These are phyloP conservation scores for Poronia punctata DNA, from an alignment of 495 filamentous ascomycete species.

Conservation along the genomic window DNA sequence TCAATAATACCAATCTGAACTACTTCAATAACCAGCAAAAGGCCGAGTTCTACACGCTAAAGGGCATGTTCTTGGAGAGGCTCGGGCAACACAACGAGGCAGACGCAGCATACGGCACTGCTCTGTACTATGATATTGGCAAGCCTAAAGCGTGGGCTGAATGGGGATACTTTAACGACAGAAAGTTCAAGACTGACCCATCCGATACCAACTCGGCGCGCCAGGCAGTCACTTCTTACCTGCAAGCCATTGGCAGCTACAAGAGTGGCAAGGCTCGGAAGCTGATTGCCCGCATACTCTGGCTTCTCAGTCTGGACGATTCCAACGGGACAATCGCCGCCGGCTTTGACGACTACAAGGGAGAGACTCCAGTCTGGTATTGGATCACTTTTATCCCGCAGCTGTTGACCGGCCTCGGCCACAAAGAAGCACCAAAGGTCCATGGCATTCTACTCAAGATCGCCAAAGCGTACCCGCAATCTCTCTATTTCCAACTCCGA, in stretches of 20 bases:
- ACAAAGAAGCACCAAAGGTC: conserved; percentile 83
- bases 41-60: conserved; percentile 97
- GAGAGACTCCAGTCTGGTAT: conserved; percentile 94
- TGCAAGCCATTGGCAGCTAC: conserved; percentile 91
- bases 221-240: conserved; percentile 89
- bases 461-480: conserved; percentile 89
- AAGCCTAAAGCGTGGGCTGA: conserved; percentile 98
- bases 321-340: conserved; percentile 68
- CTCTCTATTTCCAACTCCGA: conserved; percentile 87
- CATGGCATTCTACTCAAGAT: conserved; percentile 82
- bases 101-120: conserved; percentile 87
- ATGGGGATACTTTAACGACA: conserved; percentile 97
- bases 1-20: conserved; percentile 98
- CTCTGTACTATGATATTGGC: conserved; percentile 89
- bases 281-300: conserved; percentile 87
- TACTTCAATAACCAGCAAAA: conserved; percentile 96
- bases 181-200: conserved; percentile 84
- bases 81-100: conserved; percentile 81
- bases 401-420: conserved; percentile 77
- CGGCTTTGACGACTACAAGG: conserved; percentile 89
- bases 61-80: conserved; percentile 98
- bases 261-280: conserved; percentile 97
- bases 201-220: conserved; percentile 70
- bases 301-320: conserved; percentile 92
- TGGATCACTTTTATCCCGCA: conserved; percentile 99